Conservation (phyloP, 192 early-diverging fungal species). For the Bifiguratus adelaidae region DNA sequence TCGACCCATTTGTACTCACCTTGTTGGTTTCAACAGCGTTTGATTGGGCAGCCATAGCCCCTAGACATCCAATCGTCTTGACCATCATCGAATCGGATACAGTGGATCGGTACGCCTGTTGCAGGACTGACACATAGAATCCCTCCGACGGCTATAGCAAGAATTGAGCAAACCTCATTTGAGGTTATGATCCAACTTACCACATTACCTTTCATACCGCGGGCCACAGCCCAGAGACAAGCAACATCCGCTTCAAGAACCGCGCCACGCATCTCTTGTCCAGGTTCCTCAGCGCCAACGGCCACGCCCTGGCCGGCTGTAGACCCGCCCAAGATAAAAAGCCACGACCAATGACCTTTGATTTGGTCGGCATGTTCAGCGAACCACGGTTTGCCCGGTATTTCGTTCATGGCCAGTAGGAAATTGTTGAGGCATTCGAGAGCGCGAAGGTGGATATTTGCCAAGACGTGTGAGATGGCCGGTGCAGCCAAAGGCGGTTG, state of each 20-base stretch:
- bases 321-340: constrained; percentile 44
- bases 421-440: constrained; percentile 70
- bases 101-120: constrained; percentile 27
- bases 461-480: constrained; percentile 35
- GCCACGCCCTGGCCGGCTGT: constrained; percentile 35
- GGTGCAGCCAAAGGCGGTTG: constrained; percentile 14
- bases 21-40: constrained; percentile 54
- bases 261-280: constrained; percentile 37
- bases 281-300: constrained; percentile 31
- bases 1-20: constrained; percentile 18
- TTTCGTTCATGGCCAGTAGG: constrained; percentile 59
- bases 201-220: constrained; percentile 48
- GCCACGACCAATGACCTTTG: constrained; percentile 40
- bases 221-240: constrained; percentile 69
- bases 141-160: constrained; percentile 21
- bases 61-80: constrained; percentile 64
- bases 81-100: constrained; percentile 38
- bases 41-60: constrained; percentile 61
- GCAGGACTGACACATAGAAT: constrained; percentile 26
- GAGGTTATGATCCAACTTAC: constrained; percentile 10
- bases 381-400: constrained; percentile 55
- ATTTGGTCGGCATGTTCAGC: constrained; percentile 27
- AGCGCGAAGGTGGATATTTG: constrained; percentile 50
- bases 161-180: not conserved
- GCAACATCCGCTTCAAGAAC: constrained; percentile 57